Base-by-base conservation (phyloP, 148 eudicot genomes). In the Persicaria maculosa region DNA sequence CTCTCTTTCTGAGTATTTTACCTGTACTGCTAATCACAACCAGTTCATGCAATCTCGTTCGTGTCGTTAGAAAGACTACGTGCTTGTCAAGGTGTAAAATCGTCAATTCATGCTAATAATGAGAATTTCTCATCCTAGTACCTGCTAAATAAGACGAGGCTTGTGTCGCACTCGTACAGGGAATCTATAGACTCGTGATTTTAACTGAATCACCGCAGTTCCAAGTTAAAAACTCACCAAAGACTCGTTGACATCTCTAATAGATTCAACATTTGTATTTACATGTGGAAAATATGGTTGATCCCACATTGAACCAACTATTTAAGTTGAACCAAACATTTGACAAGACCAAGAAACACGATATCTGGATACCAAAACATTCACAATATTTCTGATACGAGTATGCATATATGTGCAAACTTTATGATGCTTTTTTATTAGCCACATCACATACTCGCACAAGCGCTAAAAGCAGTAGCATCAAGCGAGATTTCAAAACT, bases 1-100 rank as follows among this genome's bases (percentile, higher is more conserved):
- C 65, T 82, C 68, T 88, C 96, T 46, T 92, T 90, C 80, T 92
- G 70, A 65, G 40, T 31, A 2, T 31, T 31, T 31, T 31, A 77
- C 65, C 55, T 72, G 15, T 53, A 53, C 17, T 15, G 3, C 4
- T 31, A 73, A 43, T 43, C 50, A 70, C 50, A 70, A 31, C 2
- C 52, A 48, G 52, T 48, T 9, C 12, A 48, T 48, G 52, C 52
- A 48, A 31, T 48, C 52, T 48, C 2, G 14, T 12, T 4, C 17
- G 9, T 17, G 40, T 31, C 1, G 40, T 31, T 31, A 31, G 40
- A 31, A 31, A 31, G 40, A 31, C 40, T 31, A 31, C 40, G 59
- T 54, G 59, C n/a, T 54, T 50, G 53, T 50, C 53, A 50, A 9
- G 3, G 14, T 50, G 10, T 50, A 4, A 2, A 15, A 52, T 52